These are phyloP conservation scores for Cutaneotrichosporon dermatis DNA, from an alignment of 1,284 basidiomycete species.

Conservation along the genomic window DNA sequence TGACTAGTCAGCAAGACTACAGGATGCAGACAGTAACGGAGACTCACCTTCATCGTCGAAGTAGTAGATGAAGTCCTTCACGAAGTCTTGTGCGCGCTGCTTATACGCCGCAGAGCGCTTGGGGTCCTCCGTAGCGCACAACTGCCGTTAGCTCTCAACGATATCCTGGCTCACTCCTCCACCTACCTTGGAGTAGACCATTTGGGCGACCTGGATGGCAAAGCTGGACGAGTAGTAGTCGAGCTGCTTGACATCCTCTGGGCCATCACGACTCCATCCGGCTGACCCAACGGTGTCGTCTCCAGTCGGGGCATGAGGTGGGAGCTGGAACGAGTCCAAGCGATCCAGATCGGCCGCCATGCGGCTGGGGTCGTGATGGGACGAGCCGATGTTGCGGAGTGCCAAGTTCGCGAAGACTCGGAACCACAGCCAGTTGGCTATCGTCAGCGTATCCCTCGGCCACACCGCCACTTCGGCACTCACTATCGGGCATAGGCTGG, in stretches of 20 bases:
- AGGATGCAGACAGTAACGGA: neutral
- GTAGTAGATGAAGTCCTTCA: slow-evolving; percentile 67
- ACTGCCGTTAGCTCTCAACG: neutral
- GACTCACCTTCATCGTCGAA: slow-evolving; percentile 63
- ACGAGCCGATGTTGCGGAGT: slow-evolving; percentile 59
- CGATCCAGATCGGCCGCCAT: slow-evolving; percentile 71
- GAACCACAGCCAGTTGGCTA: slow-evolving; percentile 77
- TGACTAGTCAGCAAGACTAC: slow-evolving; percentile 26
- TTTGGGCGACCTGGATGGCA: slow-evolving; percentile 69
- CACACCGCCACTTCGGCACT: slow-evolving; percentile 33
- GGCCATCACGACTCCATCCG: slow-evolving; percentile 72
- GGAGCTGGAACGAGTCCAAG: slow-evolving; percentile 72
- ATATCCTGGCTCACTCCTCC: neutral
- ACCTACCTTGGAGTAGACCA: slow-evolving; percentile 60
- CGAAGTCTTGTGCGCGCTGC: slow-evolving; percentile 61
- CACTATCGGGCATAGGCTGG: slow-evolving; percentile 55
- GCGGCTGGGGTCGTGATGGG: slow-evolving; percentile 57
- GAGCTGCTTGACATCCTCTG: slow-evolving; percentile 68
- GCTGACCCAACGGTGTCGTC: slow-evolving; percentile 40
- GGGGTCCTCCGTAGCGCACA: slow-evolving; percentile 57
- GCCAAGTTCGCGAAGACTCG: slow-evolving; percentile 73
- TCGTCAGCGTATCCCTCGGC: slow-evolving; percentile 24
- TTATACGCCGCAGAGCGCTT: slow-evolving; percentile 61
- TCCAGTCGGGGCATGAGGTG: slow-evolving; percentile 37
- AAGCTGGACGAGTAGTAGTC: slow-evolving; percentile 77